Evolutionary conservation across 306 rosid species (phyloP).

Genomic region (Elaeagnus macrophylla): DNA sequence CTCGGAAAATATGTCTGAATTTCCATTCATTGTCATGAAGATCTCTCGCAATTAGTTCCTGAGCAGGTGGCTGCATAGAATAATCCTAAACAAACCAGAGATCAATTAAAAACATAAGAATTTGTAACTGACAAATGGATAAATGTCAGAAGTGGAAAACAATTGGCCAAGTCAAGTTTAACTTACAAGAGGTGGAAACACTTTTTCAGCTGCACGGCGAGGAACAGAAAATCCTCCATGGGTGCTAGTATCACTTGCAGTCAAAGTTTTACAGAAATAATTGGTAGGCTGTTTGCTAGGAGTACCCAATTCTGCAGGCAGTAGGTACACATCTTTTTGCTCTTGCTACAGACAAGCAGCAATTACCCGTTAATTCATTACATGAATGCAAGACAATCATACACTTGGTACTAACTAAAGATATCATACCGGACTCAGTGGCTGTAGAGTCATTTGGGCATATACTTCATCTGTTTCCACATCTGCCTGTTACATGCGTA

Average conservation of each 20-base stretch:
- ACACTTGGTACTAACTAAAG: constrained; percentile 7
- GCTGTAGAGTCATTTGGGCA: constrained; percentile 95
- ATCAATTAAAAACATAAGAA: neutral
- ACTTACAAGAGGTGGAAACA: constrained; percentile 87
- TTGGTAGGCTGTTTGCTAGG: constrained; percentile 93
- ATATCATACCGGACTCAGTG: constrained; percentile 61
- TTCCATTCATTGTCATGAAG: constrained; percentile 97
- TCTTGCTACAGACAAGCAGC: constrained; percentile 54
- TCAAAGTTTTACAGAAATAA: constrained; percentile 89
- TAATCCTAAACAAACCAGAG: constrained; percentile 46
- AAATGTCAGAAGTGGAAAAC: neutral
- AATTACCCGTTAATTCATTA: constrained; percentile 12
- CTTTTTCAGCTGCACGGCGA: constrained; percentile 99
- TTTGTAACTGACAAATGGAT: neutral
- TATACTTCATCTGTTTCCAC: constrained; percentile 84
- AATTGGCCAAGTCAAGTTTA: neutral
- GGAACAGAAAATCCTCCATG: constrained; percentile 99
- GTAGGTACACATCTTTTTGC: constrained; percentile 82
- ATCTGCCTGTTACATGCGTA: constrained; percentile 53
- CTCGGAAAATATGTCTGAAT: constrained; percentile 95
- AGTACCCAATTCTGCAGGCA: constrained; percentile 73
- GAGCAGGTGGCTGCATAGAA: constrained; percentile 90
- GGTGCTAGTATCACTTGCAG: constrained; percentile 97
- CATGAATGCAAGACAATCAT: constrained; percentile 5
- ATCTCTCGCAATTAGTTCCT: constrained; percentile 91